Conservation (phyloP, 225 moss, liverwort and hornwort species). For the Takakia lepidozioides region DNA sequence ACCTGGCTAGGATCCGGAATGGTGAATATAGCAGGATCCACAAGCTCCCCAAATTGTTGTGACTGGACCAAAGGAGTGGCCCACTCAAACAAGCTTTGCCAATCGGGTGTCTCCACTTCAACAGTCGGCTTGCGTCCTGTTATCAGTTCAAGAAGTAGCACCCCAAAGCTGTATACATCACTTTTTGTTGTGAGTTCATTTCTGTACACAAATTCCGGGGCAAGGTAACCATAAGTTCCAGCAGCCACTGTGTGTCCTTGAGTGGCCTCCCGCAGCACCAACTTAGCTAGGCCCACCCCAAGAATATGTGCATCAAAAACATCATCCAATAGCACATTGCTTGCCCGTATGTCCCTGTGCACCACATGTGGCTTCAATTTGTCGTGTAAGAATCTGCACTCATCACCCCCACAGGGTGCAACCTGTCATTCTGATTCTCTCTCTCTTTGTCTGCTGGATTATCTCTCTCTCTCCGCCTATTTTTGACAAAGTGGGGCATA, state of each 20-base stretch:
- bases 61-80: conserved; percentile 85
- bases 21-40: conserved; percentile 57
- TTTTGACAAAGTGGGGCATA: no score
- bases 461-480: no score
- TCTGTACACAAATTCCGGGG: conserved; percentile 82
- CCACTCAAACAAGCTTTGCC: conserved; percentile 90
- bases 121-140: conserved; percentile 79
- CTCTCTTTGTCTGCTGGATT: no score
- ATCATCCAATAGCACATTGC: conserved; percentile 80
- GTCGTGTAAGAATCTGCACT: conserved; percentile 80
- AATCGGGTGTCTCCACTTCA: conserved; percentile 54
- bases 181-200: conserved; percentile 90
- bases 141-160: conserved; percentile 79
- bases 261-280: conserved; percentile 60
- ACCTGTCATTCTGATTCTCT: no score
- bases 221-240: conserved; percentile 82
- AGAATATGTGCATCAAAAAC: conserved; percentile 67
- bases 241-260: conserved; percentile 75
- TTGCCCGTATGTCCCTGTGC: conserved; percentile 74
- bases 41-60: conserved; percentile 69
- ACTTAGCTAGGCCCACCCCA: conserved; percentile 76
- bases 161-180: conserved; percentile 93
- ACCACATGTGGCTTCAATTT: conserved; percentile 91
- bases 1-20: conserved; percentile 66
- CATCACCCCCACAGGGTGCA: no score